Evolutionary conservation across 2,329 filamentous ascomycete species (phyloP).

Genomic region (Plectosphaerella sp.): DNA sequence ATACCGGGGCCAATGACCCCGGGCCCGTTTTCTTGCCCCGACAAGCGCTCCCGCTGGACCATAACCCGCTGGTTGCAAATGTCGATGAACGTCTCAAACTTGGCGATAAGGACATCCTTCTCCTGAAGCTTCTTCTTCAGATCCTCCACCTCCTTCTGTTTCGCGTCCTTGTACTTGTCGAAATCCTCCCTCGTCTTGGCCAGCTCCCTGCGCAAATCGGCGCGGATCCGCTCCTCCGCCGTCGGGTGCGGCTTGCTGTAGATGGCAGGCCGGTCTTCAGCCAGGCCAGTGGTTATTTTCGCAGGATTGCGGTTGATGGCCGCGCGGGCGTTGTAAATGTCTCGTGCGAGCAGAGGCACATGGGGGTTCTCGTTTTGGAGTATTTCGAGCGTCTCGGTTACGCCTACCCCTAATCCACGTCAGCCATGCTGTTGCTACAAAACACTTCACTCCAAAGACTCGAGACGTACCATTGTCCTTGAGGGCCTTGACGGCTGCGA

Average conservation of each 20-base stretch:
- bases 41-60: conserved; percentile 52
- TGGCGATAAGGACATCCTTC: conserved; percentile 57
- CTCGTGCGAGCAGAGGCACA: conserved; percentile 57
- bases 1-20: conserved; percentile 2
- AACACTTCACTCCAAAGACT: conserved; percentile 4
- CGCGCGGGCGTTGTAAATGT: conserved; percentile 64
- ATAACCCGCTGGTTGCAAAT: conserved; percentile 65
- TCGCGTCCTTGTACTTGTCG: conserved; percentile 50
- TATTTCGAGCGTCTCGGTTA: conserved; percentile 62
- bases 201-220: conserved; percentile 57
- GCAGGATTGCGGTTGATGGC: conserved; percentile 62
- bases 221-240: conserved; percentile 59
- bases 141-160: conserved; percentile 52
- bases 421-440: conserved; percentile 15
- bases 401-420: conserved; percentile 52
- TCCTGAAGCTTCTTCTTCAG: conserved; percentile 57
- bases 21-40: conserved; percentile 5
- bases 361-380: conserved; percentile 60
- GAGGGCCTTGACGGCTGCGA: conserved; percentile 60
- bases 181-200: conserved; percentile 53
- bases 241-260: conserved; percentile 63
- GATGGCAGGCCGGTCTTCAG: conserved; percentile 58
- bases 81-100: conserved; percentile 67
- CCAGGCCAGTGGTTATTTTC: conserved; percentile 55
- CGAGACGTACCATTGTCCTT: conserved; percentile 57